These are phyloP conservation scores for Celoporthe dispersa DNA, from an alignment of 2,329 filamentous ascomycete genomes.

Conservation along the genomic window DNA sequence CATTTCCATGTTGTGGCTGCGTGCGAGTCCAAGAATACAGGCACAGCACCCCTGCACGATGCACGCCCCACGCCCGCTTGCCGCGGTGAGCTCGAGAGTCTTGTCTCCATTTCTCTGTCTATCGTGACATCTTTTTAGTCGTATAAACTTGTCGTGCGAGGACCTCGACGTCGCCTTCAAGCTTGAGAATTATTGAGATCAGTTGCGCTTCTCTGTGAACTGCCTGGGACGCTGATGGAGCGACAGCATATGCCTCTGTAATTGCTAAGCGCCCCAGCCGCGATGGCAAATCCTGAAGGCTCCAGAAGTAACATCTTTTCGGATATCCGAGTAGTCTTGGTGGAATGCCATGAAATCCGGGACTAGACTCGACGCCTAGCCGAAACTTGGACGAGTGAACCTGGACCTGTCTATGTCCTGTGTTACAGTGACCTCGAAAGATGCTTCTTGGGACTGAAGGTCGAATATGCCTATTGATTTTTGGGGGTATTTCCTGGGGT, in stretches of 20 bases:
- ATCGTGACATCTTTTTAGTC: background rate
- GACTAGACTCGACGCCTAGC: background rate
- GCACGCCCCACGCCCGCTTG: slow-evolving; percentile 3
- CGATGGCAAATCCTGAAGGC: background rate
- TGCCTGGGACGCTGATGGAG: background rate
- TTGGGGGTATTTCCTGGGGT: background rate
- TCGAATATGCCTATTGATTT: background rate
- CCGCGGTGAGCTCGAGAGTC: slow-evolving; percentile 10
- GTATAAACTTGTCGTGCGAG: background rate
- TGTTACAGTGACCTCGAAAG: background rate
- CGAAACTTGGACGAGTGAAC: background rate
- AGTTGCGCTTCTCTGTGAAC: background rate
- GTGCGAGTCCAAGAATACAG: background rate
- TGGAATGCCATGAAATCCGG: too few relatives aligned
- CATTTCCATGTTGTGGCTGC: slow-evolving; percentile 8
- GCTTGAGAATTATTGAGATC: background rate
- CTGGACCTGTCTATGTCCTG: background rate
- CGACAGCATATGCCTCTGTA: background rate
- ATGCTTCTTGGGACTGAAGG: background rate
- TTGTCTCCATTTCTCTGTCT: background rate
- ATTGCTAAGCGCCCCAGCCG: background rate
- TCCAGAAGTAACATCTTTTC: background rate
- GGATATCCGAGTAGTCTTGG: background rate
- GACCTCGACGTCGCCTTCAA: background rate
- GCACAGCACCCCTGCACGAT: background rate